Evolutionary conservation across 2,329 filamentous ascomycete genomes (phyloP).

Genomic region (Tolypocladium guangdongense): DNA sequence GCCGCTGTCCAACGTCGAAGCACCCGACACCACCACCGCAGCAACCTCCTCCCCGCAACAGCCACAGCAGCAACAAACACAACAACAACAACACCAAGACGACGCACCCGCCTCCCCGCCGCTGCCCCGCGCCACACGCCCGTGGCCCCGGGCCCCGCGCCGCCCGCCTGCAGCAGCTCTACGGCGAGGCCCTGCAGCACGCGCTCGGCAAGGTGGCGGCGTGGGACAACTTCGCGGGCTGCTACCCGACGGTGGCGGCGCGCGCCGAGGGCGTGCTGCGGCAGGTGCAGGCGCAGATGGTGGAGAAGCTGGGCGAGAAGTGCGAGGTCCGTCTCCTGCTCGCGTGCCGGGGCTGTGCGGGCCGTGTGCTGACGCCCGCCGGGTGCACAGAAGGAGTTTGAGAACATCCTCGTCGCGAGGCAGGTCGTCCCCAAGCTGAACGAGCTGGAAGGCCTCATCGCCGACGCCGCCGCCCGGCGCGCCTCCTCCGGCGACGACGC

Average conservation of each 20-base stretch:
- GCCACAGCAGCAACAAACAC: neutral
- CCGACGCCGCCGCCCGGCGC: slow-evolving; percentile 31
- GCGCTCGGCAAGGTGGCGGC: slow-evolving; percentile 44
- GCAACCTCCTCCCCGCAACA: neutral
- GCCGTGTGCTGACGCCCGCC: neutral
- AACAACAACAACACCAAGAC: neutral
- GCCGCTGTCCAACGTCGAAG: neutral
- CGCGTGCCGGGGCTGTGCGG: too few species aligned
- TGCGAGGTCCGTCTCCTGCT: too few species aligned
- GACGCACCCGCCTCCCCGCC: slow-evolving; percentile 22
- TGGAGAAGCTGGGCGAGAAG: slow-evolving; percentile 40
- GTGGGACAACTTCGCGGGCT: slow-evolving; percentile 47
- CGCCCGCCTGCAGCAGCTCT: slow-evolving; percentile 40
- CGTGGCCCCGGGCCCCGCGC: slow-evolving; percentile 45
- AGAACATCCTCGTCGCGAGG: slow-evolving; percentile 37
- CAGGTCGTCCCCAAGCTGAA: slow-evolving; percentile 47
- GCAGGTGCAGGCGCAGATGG: slow-evolving; percentile 47
- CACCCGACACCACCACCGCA: neutral
- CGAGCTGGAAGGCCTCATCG: slow-evolving; percentile 44
- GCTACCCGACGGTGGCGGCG: slow-evolving; percentile 49
- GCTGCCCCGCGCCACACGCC: slow-evolving; percentile 26
- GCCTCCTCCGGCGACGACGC: slow-evolving; percentile 9
- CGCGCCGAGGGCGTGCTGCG: slow-evolving; percentile 39
- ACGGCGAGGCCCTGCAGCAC: slow-evolving; percentile 37
- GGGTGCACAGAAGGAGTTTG: slow-evolving; percentile 40